phyloP scores from a whole-genome alignment of 768 basidiomycete genomes.

The Boletus edulis region DNA sequence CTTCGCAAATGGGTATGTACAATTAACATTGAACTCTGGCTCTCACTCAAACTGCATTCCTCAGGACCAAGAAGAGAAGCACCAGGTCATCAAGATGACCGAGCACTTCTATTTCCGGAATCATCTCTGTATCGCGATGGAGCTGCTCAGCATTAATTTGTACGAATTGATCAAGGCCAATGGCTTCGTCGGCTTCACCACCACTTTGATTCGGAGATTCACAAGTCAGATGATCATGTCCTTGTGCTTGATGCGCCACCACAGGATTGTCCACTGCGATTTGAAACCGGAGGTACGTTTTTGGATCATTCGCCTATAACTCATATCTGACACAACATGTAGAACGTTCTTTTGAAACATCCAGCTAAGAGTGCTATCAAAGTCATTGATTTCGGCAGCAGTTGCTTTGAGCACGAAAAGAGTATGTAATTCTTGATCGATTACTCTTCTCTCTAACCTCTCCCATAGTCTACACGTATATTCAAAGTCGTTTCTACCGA shows the following conservation, averaged over 20 bases:
- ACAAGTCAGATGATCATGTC: conserved; percentile 94
- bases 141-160: conserved; percentile 95
- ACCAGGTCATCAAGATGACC: conserved; percentile 97
- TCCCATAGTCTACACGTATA: conserved; percentile 91
- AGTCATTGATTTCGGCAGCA: conserved; percentile 98
- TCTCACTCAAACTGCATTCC: neutral
- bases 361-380: conserved; percentile 96
- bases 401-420: conserved; percentile 98
- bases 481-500: conserved; percentile 99
- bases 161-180: conserved; percentile 99
- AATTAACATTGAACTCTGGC: neutral
- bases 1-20: conserved; percentile 92
- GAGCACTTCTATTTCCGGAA: conserved; percentile 98
- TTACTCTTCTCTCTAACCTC: conserved; percentile 4
- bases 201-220: conserved; percentile 91
- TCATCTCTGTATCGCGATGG: conserved; percentile 98
- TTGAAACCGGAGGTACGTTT: conserved; percentile 89
- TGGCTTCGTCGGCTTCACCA: conserved; percentile 97
- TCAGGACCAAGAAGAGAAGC: conserved; percentile 97
- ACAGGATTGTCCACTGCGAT: conserved; percentile 98
- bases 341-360: conserved; percentile 95
- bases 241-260: conserved; percentile 90
- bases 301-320: neutral
- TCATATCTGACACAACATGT: conserved; percentile 6
- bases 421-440: conserved; percentile 52